Evolutionary conservation across 164 flowering plant genomes (phyloP).

Genomic region (Vitis riparia): DNA sequence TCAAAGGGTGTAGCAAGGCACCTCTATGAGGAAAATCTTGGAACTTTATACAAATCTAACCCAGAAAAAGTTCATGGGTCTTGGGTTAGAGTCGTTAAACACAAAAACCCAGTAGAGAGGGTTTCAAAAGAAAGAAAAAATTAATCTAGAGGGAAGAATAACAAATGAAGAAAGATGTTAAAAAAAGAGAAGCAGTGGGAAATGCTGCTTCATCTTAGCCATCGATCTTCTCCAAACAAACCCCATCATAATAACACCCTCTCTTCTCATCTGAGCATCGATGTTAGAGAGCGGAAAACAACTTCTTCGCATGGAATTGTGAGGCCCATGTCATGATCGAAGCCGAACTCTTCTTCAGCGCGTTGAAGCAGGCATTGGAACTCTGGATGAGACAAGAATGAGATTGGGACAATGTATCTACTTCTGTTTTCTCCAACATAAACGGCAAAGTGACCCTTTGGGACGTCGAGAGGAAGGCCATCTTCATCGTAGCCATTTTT

Average conservation of each 20-base stretch:
- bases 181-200: constrained; percentile 20
- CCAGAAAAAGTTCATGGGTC: constrained; percentile 23
- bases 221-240: constrained; percentile 12
- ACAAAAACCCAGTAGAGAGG: constrained; percentile 10
- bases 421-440: constrained; percentile 58
- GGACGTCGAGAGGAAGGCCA: constrained; percentile 54
- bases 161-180: constrained; percentile 15
- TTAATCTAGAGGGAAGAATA: not conserved
- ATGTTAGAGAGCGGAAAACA: constrained; percentile 58
- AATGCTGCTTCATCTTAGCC: constrained; percentile 17
- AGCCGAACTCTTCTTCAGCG: constrained; percentile 68
- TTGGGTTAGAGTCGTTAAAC: constrained; percentile 26
- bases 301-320: constrained; percentile 80
- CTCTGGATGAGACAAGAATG: constrained; percentile 52
- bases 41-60: constrained; percentile 29
- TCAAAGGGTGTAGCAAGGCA: constrained; percentile 18
- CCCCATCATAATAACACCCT: not conserved
- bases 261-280: constrained; percentile 43
- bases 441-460: constrained; percentile 65
- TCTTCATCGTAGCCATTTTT: constrained; percentile 36
- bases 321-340: constrained; percentile 70
- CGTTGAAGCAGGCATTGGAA: constrained; percentile 54
- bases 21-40: constrained; percentile 32
- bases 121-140: not conserved
- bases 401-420: constrained; percentile 58